Evolutionary conservation across 1,139 yeast genomes (phyloP).

Genomic region (Geotrichum siamense): DNA sequence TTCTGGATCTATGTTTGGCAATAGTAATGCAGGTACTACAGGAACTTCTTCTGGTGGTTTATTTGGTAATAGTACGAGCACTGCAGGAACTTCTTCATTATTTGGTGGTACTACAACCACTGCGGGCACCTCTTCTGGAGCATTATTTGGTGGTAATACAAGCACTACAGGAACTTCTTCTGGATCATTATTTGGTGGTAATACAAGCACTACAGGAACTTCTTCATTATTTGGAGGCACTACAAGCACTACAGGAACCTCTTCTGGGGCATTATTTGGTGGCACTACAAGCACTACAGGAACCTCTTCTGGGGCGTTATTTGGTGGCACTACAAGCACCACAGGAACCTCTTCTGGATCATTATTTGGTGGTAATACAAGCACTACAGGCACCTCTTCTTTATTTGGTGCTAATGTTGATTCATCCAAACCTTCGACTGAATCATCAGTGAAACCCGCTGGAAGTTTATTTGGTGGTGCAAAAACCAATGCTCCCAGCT

Average conservation of each 20-base stretch:
- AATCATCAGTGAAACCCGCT: conserved; percentile 11
- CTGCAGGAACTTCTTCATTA: conserved; percentile 14
- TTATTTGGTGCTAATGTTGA: conserved; percentile 12
- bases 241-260: too few relatives aligned
- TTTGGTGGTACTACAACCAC: conserved; percentile 2
- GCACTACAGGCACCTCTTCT: conserved; percentile 5
- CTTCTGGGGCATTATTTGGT: conserved; percentile 13
- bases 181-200: conserved; percentile 11
- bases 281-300: conserved; percentile 6
- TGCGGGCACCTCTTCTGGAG: conserved; percentile 4
- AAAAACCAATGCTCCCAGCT: not conserved
- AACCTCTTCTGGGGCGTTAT: conserved; percentile 10
- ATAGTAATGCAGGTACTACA: not conserved
- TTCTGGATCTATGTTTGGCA: conserved; percentile 4
- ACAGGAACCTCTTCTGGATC: conserved; percentile 10
- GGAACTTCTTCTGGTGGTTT: conserved; percentile 10
- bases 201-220: conserved; percentile 15
- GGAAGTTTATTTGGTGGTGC: conserved; percentile 6
- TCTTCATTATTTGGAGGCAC: conserved; percentile 5
- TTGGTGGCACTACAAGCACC: conserved; percentile 9
- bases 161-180: conserved; percentile 7
- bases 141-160: conserved; percentile 3
- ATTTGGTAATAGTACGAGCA: conserved; percentile 13
- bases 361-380: conserved; percentile 11
- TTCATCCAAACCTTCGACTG: conserved; percentile 6